Percentiles rank a stretch among this genome's conserved stretches.
These are phyloP conservation scores for Quercus lobata DNA, from an alignment of 331 rosid species.

Conservation along the genomic window DNA sequence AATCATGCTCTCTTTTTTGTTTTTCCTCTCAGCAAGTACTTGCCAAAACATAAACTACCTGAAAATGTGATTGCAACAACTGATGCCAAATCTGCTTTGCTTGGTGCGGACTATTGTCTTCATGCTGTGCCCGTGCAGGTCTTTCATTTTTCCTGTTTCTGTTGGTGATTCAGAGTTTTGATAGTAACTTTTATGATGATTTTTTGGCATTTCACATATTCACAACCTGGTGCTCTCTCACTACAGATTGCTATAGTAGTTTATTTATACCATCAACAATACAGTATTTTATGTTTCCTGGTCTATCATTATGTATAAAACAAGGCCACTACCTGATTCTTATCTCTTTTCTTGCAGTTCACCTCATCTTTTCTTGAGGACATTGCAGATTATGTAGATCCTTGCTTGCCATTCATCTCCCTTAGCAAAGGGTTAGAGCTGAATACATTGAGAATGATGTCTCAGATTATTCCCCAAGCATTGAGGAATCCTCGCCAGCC, in stretches of 20 bases:
- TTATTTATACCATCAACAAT: background rate
- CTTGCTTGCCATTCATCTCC: constrained; percentile 81
- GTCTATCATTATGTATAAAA: background rate
- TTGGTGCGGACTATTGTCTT: constrained; percentile 72
- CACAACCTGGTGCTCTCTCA: background rate
- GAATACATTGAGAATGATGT: constrained; percentile 85
- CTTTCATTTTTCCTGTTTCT: background rate
- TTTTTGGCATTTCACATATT: background rate
- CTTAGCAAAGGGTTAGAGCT: constrained; percentile 92
- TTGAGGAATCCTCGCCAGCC: constrained; percentile 84
- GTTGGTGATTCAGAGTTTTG: background rate
- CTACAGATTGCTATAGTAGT: background rate
- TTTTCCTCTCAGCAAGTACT: constrained; percentile 58
- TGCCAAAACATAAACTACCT: constrained; percentile 69
- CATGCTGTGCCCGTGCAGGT: constrained; percentile 99
- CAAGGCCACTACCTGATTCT: constrained; percentile 18
- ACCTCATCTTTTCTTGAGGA: constrained; percentile 73
- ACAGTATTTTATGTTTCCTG: background rate
- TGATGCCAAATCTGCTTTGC: constrained; percentile 77
- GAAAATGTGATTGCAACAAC: constrained; percentile 77
- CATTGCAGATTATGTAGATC: constrained; percentile 75
- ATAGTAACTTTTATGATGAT: background rate
- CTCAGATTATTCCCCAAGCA: constrained; percentile 87
- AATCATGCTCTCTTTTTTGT: background rate
- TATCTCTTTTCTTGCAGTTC: constrained; percentile 53